Conservation (phyloP, 345 rosid species). For the thale cress (Arabidopsis thaliana) region TAIR10.1 NC_003074.8:5803001-5803500, state of each 20-base stretch:
- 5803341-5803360: background rate
- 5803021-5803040: conserved; percentile 9
- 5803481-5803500: conserved; percentile 62
- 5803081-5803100: background rate
- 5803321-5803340: background rate
- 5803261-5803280: background rate
- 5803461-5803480: conserved; percentile 74
- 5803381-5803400: background rate
- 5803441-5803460: conserved; percentile 81
- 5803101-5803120: background rate
- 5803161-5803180: background rate
- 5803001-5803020: background rate
- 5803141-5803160: background rate
- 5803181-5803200: background rate
- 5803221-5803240: background rate
- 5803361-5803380: background rate
- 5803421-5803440: conserved; percentile 56
- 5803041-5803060: background rate
- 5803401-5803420: conserved; percentile 53
- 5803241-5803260: background rate
- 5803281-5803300: background rate
- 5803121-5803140: background rate
- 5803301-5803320: background rate
- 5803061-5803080: background rate
- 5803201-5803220: background rate